A percentile compares a stretch with the other conserved stretches of the same genome.
Conservation (phyloP, 768 basidiomycete species). For the Amanita pseudoporphyria region DNA sequence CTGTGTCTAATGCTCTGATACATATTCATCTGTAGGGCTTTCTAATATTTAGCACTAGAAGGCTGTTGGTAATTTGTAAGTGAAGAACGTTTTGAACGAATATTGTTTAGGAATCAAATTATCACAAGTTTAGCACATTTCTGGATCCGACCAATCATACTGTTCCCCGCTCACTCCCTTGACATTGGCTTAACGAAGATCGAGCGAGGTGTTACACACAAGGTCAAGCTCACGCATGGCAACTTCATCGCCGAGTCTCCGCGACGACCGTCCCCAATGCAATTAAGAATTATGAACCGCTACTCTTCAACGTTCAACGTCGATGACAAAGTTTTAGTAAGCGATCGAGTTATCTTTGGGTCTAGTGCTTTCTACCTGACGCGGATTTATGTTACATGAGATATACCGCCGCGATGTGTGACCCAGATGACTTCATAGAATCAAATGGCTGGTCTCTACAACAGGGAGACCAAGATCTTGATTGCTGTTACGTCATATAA, state of each 20-base stretch:
- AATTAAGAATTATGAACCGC: constrained; percentile 74
- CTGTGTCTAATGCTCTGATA: not conserved
- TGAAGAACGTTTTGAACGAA: not conserved
- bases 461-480: constrained; percentile 84
- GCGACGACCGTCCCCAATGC: constrained; percentile 77
- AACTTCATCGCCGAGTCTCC: constrained; percentile 88
- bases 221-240: constrained; percentile 88
- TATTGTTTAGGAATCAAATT: no score
- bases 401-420: constrained; percentile 89
- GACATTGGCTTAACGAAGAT: no score
- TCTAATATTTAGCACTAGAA: not conserved
- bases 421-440: constrained; percentile 81
- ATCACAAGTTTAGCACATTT: not conserved
- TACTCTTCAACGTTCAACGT: constrained; percentile 61
- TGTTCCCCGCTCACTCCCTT: constrained; percentile 1
- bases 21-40: not conserved
- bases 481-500: constrained; percentile 94
- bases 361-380: not conserved
- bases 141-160: constrained; percentile 5
- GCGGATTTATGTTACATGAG: constrained; percentile 64
- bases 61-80: not conserved
- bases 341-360: constrained; percentile 18
- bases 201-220: constrained; percentile 83
- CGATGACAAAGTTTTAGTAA: constrained; percentile 86
- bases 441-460: constrained; percentile 82